Percentiles rank a stretch among this genome's conserved stretches.
Evolutionary conservation across 371 early-diverging fungal genomes (phyloP).

Genomic region (Mortierella sp.): DNA sequence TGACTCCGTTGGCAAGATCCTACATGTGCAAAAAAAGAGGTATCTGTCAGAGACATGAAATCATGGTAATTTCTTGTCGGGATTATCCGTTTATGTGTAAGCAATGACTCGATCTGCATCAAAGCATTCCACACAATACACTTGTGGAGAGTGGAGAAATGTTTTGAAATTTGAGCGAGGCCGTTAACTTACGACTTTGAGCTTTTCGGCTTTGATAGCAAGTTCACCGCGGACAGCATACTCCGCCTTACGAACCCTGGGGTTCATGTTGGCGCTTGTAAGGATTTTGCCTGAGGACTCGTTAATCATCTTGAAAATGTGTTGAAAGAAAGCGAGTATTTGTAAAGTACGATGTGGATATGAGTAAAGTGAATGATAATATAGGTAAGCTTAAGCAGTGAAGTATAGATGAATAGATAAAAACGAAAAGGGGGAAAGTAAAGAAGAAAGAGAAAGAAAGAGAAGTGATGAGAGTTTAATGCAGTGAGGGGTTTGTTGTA

Average conservation of each 20-base stretch:
- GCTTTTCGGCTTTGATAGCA: slow-evolving; percentile 93
- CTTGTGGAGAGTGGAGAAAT: background rate
- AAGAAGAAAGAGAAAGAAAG: too few species aligned
- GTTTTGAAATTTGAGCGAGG: background rate
- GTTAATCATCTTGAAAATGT: background rate
- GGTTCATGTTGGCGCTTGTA: slow-evolving; percentile 78
- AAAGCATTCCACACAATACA: background rate
- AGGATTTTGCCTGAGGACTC: slow-evolving; percentile 65
- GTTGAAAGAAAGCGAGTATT: background rate
- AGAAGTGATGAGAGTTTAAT: too few species aligned
- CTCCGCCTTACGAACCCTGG: slow-evolving; percentile 80
- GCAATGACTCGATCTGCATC: slow-evolving; percentile 1
- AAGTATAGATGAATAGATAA: too few species aligned
- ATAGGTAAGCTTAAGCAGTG: too few species aligned
- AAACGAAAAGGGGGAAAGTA: too few species aligned
- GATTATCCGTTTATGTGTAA: too few species aligned
- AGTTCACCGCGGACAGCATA: slow-evolving; percentile 98
- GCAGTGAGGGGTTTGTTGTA: too few species aligned
- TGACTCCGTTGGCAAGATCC: slow-evolving; percentile 63
- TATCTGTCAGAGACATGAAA: background rate
- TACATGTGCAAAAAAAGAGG: slow-evolving; percentile 17
- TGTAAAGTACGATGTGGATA: too few species aligned
- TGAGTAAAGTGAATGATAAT: too few species aligned
- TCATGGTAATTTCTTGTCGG: background rate
- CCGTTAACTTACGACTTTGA: slow-evolving; percentile 71